Percentiles rank a stretch among this genome's conserved stretches.
Conservation (phyloP, 208 protist genomes). For the Strigomonas galati region DNA sequence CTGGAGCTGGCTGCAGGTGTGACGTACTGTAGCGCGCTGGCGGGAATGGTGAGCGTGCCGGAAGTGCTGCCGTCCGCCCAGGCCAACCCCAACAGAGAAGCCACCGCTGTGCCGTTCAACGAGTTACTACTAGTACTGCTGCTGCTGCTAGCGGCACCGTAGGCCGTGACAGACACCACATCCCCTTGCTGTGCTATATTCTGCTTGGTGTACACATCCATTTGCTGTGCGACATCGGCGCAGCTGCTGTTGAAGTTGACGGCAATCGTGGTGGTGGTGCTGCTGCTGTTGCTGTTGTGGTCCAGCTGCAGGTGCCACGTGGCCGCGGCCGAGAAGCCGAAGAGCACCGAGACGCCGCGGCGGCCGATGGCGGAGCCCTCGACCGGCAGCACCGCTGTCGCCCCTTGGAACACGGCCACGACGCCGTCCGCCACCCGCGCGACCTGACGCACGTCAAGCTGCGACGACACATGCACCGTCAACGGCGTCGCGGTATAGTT, state of each 20-base stretch:
- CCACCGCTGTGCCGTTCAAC: neutral
- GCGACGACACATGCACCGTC: conserved; percentile 17
- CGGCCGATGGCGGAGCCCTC: conserved; percentile 46
- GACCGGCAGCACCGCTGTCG: conserved; percentile 35
- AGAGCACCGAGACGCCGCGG: conserved; percentile 28
- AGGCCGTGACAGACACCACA: neutral
- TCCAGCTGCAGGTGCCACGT: conserved; percentile 11
- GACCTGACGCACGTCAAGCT: conserved; percentile 22
- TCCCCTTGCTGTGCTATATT: conserved; percentile 10
- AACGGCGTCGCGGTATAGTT: conserved; percentile 25
- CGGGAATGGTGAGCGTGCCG: conserved; percentile 29
- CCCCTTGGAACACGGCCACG: conserved; percentile 40
- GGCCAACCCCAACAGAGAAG: conserved; percentile 17
- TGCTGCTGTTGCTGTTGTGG: neutral
- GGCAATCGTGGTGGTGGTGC: neutral
- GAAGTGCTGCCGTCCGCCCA: conserved; percentile 25
- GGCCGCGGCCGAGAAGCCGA: conserved; percentile 30
- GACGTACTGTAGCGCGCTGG: conserved; percentile 26
- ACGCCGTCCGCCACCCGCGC: conserved; percentile 12
- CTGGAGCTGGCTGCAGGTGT: conserved; percentile 1
- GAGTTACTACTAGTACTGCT: neutral
- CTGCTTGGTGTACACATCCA: conserved; percentile 12
- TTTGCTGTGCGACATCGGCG: conserved; percentile 15
- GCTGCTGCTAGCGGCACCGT: neutral
- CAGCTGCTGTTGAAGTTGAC: conserved; percentile 13